These are phyloP conservation scores for Trametes villosa DNA, from an alignment of 768 basidiomycete genomes.

Conservation along the genomic window DNA sequence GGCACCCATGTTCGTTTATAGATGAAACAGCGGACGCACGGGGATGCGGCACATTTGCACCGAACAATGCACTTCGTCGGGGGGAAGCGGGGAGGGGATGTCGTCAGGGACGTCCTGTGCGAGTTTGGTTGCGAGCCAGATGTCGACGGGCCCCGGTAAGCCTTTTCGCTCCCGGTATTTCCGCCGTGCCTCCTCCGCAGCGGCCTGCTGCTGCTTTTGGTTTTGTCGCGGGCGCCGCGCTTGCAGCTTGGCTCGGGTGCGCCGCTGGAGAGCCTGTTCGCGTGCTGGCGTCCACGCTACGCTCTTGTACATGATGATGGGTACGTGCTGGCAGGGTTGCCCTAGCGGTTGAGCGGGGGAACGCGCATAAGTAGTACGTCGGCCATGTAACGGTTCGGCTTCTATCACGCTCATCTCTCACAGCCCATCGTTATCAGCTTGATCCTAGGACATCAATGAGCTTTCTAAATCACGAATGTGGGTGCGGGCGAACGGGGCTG, in stretches of 20 bases:
- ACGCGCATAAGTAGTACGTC: conserved; percentile 6
- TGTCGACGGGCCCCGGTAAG: conserved; percentile 11
- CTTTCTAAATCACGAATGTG: not conserved
- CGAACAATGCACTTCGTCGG: conserved; percentile 17
- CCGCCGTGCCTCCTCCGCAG: not conserved
- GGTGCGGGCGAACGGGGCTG: not conserved
- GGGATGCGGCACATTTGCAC: conserved; percentile 15
- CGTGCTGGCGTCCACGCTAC: not conserved
- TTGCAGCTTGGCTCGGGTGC: not conserved
- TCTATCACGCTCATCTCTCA: conserved; percentile 16
- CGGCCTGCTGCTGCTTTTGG: not conserved
- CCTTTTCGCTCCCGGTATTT: conserved; percentile 7
- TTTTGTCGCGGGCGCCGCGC: not conserved
- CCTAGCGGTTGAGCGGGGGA: not conserved
- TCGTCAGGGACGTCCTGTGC: not conserved
- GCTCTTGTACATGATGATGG: not conserved
- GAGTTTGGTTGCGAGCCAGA: conserved; percentile 15
- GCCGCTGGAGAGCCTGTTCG: not conserved
- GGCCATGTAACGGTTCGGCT: conserved; percentile 1
- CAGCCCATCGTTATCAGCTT: conserved; percentile 13
- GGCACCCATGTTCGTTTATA: not conserved
- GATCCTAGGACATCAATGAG: conserved; percentile 9
- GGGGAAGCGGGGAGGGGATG: not conserved
- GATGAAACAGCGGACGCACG: conserved; percentile 8
- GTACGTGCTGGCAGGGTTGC: not conserved